Base-by-base conservation (phyloP, 345 rosid species). In the Clarkia xantiana region DNA sequence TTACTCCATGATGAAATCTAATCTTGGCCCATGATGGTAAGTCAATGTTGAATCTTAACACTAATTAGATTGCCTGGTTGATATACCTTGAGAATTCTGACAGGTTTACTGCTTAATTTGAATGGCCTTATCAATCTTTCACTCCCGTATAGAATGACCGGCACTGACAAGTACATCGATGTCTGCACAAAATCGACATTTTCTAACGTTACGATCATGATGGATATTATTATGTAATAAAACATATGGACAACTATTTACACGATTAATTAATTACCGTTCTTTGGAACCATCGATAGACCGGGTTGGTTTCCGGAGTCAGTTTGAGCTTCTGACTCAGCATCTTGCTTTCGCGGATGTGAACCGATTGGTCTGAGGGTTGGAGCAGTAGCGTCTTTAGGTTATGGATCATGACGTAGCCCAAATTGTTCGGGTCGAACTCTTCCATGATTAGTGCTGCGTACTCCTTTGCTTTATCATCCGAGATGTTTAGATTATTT, bases 391-490 rank as follows among this genome's bases (percentile, higher is more conserved):
- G 68, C 39, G 57, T 77, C 66, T 85, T 87, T 71, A 81, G 58
- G 70, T 85, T 81, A 70, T 81, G 44, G 25, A 88, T 95, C 93
- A 82, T 95, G 44, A 90, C 85, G 54, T 82, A 79, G 55, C 97
- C 97, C 0, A 59, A 61, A 22, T 79, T 83, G 62, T 86, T 94
- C 5, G 97, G 97, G 52, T 89, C 97, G 8, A 89, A 87, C 71
- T 89, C 93, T 66, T 89, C 97, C 97, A 89, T 89, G 67, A 89
- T 89, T 42, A 89, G 62, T 47, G 82, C 56, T 16, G 97, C 82
- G 49, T 89, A 89, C 18, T 70, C 19, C 0, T 54, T 20, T 80
- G 73, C 47, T 82, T 56, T 59, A n/a, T n/a, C n/a, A n/a, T n/a
- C n/a, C n/a, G 80, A 82, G 0, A 85, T 82, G 13, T 75, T 71